Percentiles rank a stretch among this genome's conserved stretches.
Conservation (phyloP, 371 early-diverging fungal genomes). For the Mucor racemosus region DNA sequence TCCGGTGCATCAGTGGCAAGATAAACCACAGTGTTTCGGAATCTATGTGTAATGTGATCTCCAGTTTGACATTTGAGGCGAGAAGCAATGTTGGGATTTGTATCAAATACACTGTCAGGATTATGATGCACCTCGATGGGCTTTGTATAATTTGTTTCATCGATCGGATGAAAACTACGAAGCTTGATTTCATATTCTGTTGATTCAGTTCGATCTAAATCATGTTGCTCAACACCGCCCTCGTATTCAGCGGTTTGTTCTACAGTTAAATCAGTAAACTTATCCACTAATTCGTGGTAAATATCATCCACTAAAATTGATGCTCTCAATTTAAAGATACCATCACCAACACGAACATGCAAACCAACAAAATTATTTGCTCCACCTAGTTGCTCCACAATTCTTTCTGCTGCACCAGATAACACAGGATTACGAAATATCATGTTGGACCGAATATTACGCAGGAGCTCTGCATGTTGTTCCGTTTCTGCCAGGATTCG, state of each 20-base stretch:
- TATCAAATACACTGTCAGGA: background rate
- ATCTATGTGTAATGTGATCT: slow-evolving; percentile 17
- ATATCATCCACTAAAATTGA: slow-evolving; percentile 52
- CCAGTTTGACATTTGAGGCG: slow-evolving; percentile 20
- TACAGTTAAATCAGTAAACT: slow-evolving; percentile 44
- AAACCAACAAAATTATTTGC: slow-evolving; percentile 52
- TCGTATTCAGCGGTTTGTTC: slow-evolving; percentile 39
- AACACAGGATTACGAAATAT: slow-evolving; percentile 57
- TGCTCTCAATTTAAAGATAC: slow-evolving; percentile 51
- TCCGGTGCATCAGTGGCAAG: slow-evolving; percentile 66
- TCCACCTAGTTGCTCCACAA: slow-evolving; percentile 55
- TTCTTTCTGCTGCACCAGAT: slow-evolving; percentile 41
- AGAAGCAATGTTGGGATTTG: slow-evolving; percentile 16
- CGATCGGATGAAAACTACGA: slow-evolving; percentile 29
- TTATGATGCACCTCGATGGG: slow-evolving; percentile 31
- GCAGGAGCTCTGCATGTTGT: slow-evolving; percentile 41
- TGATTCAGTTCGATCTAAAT: slow-evolving; percentile 46
- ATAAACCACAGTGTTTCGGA: slow-evolving; percentile 49
- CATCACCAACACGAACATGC: slow-evolving; percentile 63
- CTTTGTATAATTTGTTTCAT: slow-evolving; percentile 24
- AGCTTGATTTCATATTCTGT: slow-evolving; percentile 52
- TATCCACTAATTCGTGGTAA: slow-evolving; percentile 45
- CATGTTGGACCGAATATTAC: slow-evolving; percentile 50
- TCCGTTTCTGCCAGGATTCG: slow-evolving; percentile 56
- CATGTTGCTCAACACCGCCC: slow-evolving; percentile 31